These are phyloP conservation scores for Xylaria bambusicola DNA, from an alignment of 495 filamentous ascomycete genomes.

Conservation along the genomic window DNA sequence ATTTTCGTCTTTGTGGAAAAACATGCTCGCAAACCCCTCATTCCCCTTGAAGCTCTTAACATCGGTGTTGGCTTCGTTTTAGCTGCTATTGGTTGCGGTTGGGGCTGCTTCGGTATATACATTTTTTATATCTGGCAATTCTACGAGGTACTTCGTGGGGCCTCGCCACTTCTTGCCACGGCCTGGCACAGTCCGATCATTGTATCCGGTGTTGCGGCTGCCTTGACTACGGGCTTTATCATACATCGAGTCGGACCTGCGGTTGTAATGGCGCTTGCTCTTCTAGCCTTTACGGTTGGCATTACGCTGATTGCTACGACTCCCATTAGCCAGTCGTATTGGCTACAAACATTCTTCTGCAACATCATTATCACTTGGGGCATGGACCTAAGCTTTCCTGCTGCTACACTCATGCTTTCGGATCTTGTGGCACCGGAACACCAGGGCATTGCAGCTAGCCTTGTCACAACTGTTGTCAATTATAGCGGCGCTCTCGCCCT, in stretches of 20 bases:
- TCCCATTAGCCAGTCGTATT: slow-evolving; percentile 52
- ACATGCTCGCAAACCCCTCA: slow-evolving; percentile 50
- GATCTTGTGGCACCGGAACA: slow-evolving; percentile 46
- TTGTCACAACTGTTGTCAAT: slow-evolving; percentile 50
- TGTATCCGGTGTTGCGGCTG: slow-evolving; percentile 53
- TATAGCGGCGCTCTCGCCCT: slow-evolving; percentile 51
- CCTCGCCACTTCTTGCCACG: slow-evolving; percentile 49
- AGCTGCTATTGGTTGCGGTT: slow-evolving; percentile 58
- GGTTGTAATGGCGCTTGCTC: slow-evolving; percentile 54
- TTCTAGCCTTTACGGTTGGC: slow-evolving; percentile 53
- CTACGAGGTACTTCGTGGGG: slow-evolving; percentile 53
- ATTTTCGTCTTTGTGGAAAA: slow-evolving; percentile 57
- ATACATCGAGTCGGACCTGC: slow-evolving; percentile 48
- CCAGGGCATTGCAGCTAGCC: slow-evolving; percentile 48
- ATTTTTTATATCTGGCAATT: slow-evolving; percentile 62
- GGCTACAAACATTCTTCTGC: slow-evolving; percentile 50
- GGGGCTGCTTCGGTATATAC: slow-evolving; percentile 65
- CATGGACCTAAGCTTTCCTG: slow-evolving; percentile 53
- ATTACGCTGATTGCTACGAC: slow-evolving; percentile 51
- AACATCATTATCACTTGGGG: slow-evolving; percentile 55
- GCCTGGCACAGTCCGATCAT: slow-evolving; percentile 53
- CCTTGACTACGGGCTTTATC: slow-evolving; percentile 53
- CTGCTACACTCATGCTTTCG: slow-evolving; percentile 45
- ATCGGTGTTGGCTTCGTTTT: slow-evolving; percentile 57
- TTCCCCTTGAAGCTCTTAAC: slow-evolving; percentile 57